Base-by-base conservation (phyloP, 1,284 basidiomycete species). In the Cutaneotrichosporon sp. region DNA sequence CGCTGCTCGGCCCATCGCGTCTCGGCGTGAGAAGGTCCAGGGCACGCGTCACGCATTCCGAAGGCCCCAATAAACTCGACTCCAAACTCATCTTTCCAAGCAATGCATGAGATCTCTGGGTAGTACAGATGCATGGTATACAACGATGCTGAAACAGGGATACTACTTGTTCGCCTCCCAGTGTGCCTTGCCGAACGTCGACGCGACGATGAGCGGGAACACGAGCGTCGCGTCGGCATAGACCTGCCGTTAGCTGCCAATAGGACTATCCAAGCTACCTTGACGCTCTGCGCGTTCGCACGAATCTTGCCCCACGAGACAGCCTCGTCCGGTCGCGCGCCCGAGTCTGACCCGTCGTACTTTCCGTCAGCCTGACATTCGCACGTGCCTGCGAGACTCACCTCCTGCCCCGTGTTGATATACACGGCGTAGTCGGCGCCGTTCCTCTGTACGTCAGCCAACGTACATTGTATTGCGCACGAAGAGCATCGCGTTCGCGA, bases 271-370 rank as follows among this genome's bases (percentile, higher is more conserved):
- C 2, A 13, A 65, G 72, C 58, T 67, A 92, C 94, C 85, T 99
- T 99, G 63, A 99, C 91, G 34, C 90, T 86, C 80, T 97, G 88
- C 0, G 96, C 89, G 13, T 89, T 90, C 32, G 90, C 89, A 56
- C 92, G 87, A 70, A 99, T 97, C 83, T 99, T 99, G 5, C 96
- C 97, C 96, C 96, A 99, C n/a, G 92, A 96, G 22, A 99, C 88
- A 4, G 96, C 97, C 80, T 99, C 96, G 74, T 99, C 97, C 18
- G 97, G 97, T 64, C 93, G 84, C 18, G 97, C 97, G 13, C 96
- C 97, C 13, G 94, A 95, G 80, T 99, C 96, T 5, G 94, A 97
- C 0, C 96, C 96, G 76, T 99, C 97, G 73, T 98, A 99, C 82
- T 78, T 10, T 6, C 36, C 14, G 62, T 63, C 32, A 63, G 58